Percentiles rank a stretch among this genome's conserved stretches.
Evolutionary conservation across 345 rosid genomes (phyloP).

Genomic region (Psidium friedrichsthalianum): DNA sequence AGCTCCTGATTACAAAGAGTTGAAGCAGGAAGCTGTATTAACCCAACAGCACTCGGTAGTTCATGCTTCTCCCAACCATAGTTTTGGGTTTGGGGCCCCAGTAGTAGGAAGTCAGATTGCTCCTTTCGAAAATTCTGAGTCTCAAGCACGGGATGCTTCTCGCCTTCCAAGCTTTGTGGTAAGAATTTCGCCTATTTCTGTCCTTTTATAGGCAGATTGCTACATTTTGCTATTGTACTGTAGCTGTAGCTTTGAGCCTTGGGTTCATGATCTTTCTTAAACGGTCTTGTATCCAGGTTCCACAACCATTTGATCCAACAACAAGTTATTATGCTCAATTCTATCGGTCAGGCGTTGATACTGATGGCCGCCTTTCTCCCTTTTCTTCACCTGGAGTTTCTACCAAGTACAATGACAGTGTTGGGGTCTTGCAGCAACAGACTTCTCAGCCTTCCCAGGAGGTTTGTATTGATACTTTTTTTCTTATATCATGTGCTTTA

Average conservation of each 20-base stretch:
- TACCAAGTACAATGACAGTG: constrained; percentile 70
- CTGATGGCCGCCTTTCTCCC: constrained; percentile 78
- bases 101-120: constrained; percentile 50
- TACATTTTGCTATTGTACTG: neutral
- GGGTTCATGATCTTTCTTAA: constrained; percentile 7
- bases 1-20: constrained; percentile 39
- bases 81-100: constrained; percentile 53
- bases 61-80: constrained; percentile 49
- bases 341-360: constrained; percentile 58
- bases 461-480: constrained; percentile 30
- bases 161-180: constrained; percentile 74
- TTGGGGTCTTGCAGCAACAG: constrained; percentile 57
- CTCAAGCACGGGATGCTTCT: constrained; percentile 65
- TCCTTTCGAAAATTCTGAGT: constrained; percentile 60
- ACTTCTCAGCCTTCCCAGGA: constrained; percentile 74
- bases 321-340: constrained; percentile 69
- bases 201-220: neutral
- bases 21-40: constrained; percentile 45
- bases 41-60: constrained; percentile 44
- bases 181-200: constrained; percentile 8
- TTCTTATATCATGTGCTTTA: neutral
- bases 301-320: constrained; percentile 72
- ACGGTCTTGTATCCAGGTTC: constrained; percentile 38
- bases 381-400: constrained; percentile 60
- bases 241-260: neutral